phyloP scores from a whole-genome alignment of 2,329 filamentous ascomycete species.

The Epicoccum nigrum region DNA sequence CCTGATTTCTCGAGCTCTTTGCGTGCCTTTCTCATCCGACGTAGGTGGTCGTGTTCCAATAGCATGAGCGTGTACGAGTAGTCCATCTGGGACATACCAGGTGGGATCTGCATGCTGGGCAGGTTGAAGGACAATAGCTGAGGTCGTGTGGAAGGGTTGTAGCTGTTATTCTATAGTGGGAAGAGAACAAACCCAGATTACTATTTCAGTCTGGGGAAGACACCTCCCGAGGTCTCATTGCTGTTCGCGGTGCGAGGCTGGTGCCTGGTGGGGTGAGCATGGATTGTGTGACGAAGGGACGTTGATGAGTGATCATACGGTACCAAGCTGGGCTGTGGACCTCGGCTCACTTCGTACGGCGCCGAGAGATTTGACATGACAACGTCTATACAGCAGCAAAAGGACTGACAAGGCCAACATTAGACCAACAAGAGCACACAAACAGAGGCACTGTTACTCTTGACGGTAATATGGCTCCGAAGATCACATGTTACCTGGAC shows the following conservation, averaged over 20 bases:
- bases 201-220: background rate
- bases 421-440: background rate
- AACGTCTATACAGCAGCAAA: background rate
- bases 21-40: background rate
- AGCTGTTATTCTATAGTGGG: too few relatives aligned
- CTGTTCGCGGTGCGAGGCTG: too few relatives aligned
- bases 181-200: background rate
- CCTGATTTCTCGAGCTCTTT: slow-evolving; percentile 2
- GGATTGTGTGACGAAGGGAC: background rate
- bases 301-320: slow-evolving; percentile 20
- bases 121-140: background rate
- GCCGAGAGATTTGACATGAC: background rate
- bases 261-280: background rate
- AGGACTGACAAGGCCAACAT: background rate
- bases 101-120: background rate
- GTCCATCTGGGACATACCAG: background rate
- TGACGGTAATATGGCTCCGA: slow-evolving; percentile 59
- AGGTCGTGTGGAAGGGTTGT: too few relatives aligned
- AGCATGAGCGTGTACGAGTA: slow-evolving; percentile 1
- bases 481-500: slow-evolving; percentile 71
- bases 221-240: background rate
- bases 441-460: background rate
- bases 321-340: slow-evolving; percentile 5
- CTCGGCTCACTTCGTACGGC: slow-evolving; percentile 15
- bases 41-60: background rate